These are phyloP conservation scores for Globisporangium sylvaticum DNA, from an alignment of 352 stramenopile species.

Conservation along the genomic window DNA sequence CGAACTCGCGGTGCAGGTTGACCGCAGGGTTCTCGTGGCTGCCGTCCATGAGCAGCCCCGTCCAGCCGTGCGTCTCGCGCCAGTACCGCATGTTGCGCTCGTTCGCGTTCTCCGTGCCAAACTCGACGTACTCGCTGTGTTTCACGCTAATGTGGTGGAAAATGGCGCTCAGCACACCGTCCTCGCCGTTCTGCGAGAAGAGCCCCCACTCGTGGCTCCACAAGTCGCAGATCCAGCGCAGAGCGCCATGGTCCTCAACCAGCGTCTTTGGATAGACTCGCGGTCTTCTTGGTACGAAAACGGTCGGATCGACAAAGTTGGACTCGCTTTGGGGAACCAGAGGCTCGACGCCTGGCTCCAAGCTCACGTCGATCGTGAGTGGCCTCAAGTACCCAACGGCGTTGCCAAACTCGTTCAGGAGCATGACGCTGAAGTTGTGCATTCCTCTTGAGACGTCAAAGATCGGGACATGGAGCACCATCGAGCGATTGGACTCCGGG, in stretches of 20 bases:
- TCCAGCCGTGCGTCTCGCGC: conserved; percentile 46
- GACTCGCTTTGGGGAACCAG: conserved; percentile 7
- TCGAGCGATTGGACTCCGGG: conserved; percentile 15
- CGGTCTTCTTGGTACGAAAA: conserved; percentile 24
- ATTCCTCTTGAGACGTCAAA: conserved; percentile 23
- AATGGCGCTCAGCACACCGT: conserved; percentile 55
- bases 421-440: conserved; percentile 34
- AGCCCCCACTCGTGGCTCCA: conserved; percentile 63
- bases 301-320: conserved; percentile 18
- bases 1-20: conserved; percentile 53
- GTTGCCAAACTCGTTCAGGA: conserved; percentile 50
- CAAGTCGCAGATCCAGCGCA: conserved; percentile 52
- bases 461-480: conserved; percentile 32
- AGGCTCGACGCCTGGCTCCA: not conserved
- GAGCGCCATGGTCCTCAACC: not conserved
- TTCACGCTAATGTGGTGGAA: conserved; percentile 45
- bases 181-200: conserved; percentile 71
- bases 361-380: conserved; percentile 17
- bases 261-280: conserved; percentile 18
- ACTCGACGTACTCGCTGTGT: conserved; percentile 52
- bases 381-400: conserved; percentile 21
- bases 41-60: conserved; percentile 59
- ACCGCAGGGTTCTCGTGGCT: conserved; percentile 35
- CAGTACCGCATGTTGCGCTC: conserved; percentile 65
- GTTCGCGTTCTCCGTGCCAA: conserved; percentile 47